These are phyloP conservation scores for Cutaneotrichosporon cavernicola DNA, from an alignment of 1,284 basidiomycete genomes.

Conservation along the genomic window DNA sequence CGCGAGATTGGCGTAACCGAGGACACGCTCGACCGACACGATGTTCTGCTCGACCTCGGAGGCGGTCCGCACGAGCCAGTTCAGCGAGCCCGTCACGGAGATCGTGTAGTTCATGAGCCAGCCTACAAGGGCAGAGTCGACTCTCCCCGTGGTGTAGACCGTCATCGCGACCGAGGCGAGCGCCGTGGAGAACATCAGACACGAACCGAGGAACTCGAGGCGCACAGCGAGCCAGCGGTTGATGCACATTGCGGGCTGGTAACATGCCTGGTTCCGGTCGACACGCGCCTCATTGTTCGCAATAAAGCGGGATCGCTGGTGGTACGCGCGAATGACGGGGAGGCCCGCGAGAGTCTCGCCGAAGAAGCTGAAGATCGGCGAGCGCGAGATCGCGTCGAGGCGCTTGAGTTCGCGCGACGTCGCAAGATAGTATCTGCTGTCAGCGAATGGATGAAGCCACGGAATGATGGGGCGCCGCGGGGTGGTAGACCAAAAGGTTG, in stretches of 20 bases:
- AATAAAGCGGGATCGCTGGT: constrained; percentile 70
- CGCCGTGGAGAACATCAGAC: constrained; percentile 75
- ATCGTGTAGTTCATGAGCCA: constrained; percentile 83
- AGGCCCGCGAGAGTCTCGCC: constrained; percentile 82
- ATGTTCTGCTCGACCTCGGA: constrained; percentile 94
- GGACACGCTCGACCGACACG: constrained; percentile 73
- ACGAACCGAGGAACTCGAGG: constrained; percentile 74
- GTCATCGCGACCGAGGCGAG: constrained; percentile 69
- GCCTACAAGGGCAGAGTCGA: constrained; percentile 89
- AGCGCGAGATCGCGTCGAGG: constrained; percentile 82
- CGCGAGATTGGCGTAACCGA: constrained; percentile 67
- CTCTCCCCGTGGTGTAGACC: constrained; percentile 60
- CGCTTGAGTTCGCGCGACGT: constrained; percentile 90
- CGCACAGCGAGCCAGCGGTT: constrained; percentile 58
- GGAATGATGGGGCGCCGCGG: too few species aligned
- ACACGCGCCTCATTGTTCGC: constrained; percentile 71
- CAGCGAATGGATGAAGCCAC: constrained; percentile 14
- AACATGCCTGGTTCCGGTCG: constrained; percentile 60
- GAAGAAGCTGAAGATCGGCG: constrained; percentile 86
- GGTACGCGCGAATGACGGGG: constrained; percentile 76
- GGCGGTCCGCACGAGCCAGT: constrained; percentile 85
- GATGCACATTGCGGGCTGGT: constrained; percentile 56
- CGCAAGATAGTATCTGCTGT: constrained; percentile 75
- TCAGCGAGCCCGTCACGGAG: constrained; percentile 70
- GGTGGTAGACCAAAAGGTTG: too few species aligned